phyloP scores from a whole-genome alignment of 2,329 filamentous ascomycete species.

The Emergomyces pasteurianus region DNA sequence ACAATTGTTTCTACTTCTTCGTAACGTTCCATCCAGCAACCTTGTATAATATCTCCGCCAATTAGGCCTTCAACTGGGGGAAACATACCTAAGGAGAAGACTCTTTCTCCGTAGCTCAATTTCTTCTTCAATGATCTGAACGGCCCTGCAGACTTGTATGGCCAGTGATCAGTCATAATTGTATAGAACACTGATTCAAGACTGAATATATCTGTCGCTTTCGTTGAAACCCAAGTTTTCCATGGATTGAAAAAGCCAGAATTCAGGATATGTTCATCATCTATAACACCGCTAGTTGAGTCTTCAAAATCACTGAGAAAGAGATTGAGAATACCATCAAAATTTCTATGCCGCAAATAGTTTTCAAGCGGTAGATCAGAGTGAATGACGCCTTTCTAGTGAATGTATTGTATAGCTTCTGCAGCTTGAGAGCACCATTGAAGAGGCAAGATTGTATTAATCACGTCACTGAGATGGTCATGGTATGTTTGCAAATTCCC shows the following conservation, averaged over 20 bases:
- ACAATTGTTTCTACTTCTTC: constrained; percentile 5
- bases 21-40: constrained; percentile 6
- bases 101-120: constrained; percentile 4
- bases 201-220: constrained; percentile 11
- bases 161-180: constrained; percentile 9
- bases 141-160: constrained; percentile 4
- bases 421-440: constrained; percentile 20
- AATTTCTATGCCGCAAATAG: constrained; percentile 19
- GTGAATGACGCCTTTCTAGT: constrained; percentile 21
- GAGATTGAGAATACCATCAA: constrained; percentile 16
- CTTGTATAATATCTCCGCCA: constrained; percentile 3
- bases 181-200: constrained; percentile 8
- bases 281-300: constrained; percentile 19
- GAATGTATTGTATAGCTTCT: constrained; percentile 20
- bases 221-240: constrained; percentile 7
- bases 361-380: constrained; percentile 24
- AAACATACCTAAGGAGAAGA: constrained; percentile 4
- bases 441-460: constrained; percentile 8
- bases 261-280: constrained; percentile 15
- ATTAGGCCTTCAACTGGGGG: constrained; percentile 2
- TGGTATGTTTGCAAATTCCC: constrained; percentile 12
- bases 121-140: constrained; percentile 4
- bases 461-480: constrained; percentile 10
- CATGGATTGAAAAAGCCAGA: constrained; percentile 13
- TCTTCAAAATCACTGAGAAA: constrained; percentile 24